These are phyloP conservation scores for Ostreobium quekettii DNA, from an alignment of 139 green algal genomes.

Conservation along the genomic window DNA sequence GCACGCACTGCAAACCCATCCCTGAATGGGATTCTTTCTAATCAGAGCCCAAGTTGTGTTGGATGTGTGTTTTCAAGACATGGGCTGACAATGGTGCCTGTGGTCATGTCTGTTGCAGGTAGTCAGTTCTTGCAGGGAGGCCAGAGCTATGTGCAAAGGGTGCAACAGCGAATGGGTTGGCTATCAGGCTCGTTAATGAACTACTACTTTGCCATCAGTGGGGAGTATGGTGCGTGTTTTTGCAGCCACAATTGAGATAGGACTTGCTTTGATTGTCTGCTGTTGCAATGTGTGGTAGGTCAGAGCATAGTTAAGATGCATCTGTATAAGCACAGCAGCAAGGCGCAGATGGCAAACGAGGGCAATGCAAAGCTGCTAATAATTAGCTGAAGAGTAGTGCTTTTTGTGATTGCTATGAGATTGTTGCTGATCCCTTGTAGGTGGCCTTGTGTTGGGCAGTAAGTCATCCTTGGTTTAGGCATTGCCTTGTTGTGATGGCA, in stretches of 20 bases:
- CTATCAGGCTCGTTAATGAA: constrained; percentile 61
- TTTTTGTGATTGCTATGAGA: not conserved
- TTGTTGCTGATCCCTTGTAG: too few relatives aligned
- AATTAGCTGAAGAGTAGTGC: not conserved
- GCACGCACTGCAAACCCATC: too few relatives aligned
- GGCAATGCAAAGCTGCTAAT: not conserved
- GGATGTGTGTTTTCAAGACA: too few relatives aligned
- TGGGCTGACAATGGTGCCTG: too few relatives aligned
- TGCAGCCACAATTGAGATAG: not conserved
- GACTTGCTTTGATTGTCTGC: not conserved
- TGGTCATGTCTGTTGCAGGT: too few relatives aligned
- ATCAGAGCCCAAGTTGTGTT: too few relatives aligned
- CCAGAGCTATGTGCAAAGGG: constrained; percentile 37
- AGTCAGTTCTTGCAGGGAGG: constrained; percentile 22
- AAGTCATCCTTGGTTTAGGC: too few relatives aligned
- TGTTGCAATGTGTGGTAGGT: not conserved
- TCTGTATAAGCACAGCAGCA: not conserved
- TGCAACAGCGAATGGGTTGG: constrained; percentile 47
- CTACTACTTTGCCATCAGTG: constrained; percentile 82
- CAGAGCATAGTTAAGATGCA: not conserved
- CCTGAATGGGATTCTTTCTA: too few relatives aligned
- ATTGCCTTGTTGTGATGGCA: not conserved
- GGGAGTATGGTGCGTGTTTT: constrained; percentile 58
- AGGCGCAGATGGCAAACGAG: not conserved
- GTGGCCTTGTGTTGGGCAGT: too few relatives aligned